phyloP scores from a whole-genome alignment of 2,329 filamentous ascomycete species.

The Aquanectria penicillioides region DNA sequence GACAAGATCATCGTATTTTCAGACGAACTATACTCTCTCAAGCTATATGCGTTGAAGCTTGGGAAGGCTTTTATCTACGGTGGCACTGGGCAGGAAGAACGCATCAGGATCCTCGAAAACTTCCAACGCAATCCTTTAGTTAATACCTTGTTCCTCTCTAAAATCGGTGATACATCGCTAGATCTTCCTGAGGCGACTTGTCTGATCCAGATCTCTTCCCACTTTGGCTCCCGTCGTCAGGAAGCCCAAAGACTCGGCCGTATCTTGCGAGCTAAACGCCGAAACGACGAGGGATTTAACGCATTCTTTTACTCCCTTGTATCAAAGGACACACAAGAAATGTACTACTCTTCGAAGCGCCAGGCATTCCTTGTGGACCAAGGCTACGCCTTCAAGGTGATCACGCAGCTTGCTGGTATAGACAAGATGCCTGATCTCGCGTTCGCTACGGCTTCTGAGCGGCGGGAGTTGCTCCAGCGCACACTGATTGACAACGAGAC shows the following conservation, averaged over 20 bases:
- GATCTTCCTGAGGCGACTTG: constrained; percentile 94
- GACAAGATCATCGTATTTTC: constrained; percentile 98
- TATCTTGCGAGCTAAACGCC: constrained; percentile 87
- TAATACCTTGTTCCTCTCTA: constrained; percentile 91
- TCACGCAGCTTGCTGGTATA: constrained; percentile 87
- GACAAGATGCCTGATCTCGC: constrained; percentile 78
- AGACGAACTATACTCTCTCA: constrained; percentile 89
- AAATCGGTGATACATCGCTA: constrained; percentile 94
- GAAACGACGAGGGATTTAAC: constrained; percentile 95
- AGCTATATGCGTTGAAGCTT: constrained; percentile 81
- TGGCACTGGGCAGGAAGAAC: constrained; percentile 82
- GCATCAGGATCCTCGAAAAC: constrained; percentile 84
- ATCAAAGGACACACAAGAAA: constrained; percentile 85
- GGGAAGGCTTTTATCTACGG: constrained; percentile 89
- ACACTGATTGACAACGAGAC: constrained; percentile 81
- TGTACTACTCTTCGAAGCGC: constrained; percentile 91
- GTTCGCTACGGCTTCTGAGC: constrained; percentile 77
- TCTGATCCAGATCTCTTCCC: constrained; percentile 93
- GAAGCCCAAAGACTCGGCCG: constrained; percentile 91
- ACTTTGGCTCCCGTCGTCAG: constrained; percentile 92
- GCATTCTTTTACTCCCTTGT: constrained; percentile 96
- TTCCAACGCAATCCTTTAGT: constrained; percentile 89
- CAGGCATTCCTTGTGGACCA: constrained; percentile 95
- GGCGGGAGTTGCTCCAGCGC: constrained; percentile 81
- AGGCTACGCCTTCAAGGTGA: constrained; percentile 95